Conservation (phyloP, 208 protist species). For the Leishmania tropica region DNA sequence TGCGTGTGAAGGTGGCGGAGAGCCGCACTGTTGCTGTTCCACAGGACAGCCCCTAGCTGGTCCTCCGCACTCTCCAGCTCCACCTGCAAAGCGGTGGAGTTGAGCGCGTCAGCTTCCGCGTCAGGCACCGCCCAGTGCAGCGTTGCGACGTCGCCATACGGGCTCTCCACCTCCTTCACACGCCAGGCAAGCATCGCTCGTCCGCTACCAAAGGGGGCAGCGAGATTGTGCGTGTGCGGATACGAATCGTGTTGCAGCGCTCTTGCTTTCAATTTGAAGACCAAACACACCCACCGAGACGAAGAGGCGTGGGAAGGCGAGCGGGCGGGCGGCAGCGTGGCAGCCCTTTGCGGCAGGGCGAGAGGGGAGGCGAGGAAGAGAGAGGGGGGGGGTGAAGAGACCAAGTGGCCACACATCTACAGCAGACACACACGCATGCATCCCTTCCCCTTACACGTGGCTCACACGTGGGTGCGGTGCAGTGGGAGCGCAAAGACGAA, state of each 20-base stretch:
- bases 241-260: not conserved
- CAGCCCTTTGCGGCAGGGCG: not conserved
- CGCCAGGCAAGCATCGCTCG: conserved; percentile 71
- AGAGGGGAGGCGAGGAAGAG: not conserved
- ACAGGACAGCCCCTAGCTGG: conserved; percentile 87
- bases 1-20: conserved; percentile 67
- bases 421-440: not conserved
- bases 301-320: not conserved
- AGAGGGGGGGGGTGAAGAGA: not conserved
- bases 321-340: not conserved
- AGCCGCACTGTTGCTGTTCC: conserved; percentile 88
- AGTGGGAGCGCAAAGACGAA: not conserved
- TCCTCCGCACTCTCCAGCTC: conserved; percentile 79
- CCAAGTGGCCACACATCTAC: not conserved
- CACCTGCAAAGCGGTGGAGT: conserved; percentile 33
- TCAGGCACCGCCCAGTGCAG: conserved; percentile 80
- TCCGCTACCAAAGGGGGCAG: not conserved
- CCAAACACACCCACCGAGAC: not conserved
- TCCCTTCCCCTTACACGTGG: not conserved
- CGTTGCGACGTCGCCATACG: conserved; percentile 77
- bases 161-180: conserved; percentile 66
- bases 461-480: not conserved
- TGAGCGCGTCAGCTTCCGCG: conserved; percentile 11
- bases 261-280: not conserved
- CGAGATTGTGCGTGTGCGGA: not conserved